These are phyloP conservation scores for Yarrowia porcina DNA, from an alignment of 805 yeast species.

Conservation along the genomic window DNA sequence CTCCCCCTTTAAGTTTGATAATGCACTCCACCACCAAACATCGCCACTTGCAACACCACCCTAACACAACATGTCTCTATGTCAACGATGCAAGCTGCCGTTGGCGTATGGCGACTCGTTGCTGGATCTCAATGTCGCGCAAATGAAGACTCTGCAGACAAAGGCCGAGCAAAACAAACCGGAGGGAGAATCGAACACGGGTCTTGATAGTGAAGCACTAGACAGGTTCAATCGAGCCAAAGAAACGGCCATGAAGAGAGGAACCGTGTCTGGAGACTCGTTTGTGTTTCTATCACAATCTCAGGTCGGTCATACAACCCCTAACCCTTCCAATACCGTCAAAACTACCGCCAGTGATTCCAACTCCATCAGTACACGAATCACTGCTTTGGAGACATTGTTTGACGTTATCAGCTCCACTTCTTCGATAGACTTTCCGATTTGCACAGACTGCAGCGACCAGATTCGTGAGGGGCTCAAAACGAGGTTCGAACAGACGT, in stretches of 20 bases:
- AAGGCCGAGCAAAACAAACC: conserved; percentile 13
- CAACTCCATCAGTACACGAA: conserved; percentile 16
- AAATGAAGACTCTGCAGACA: conserved; percentile 10
- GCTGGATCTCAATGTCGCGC: conserved; percentile 10
- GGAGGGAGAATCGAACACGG: neutral
- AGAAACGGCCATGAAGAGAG: neutral
- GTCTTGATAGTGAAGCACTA: neutral
- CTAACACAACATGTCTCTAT: neutral
- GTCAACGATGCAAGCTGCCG: conserved; percentile 25
- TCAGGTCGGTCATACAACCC: neutral
- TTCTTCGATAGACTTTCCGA: conserved; percentile 78
- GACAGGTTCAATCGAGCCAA: neutral
- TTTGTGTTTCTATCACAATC: conserved; percentile 16
- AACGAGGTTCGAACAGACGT: conserved; percentile 64
- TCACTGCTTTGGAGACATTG: conserved; percentile 14
- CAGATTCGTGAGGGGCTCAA: conserved; percentile 61
- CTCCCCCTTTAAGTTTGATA: neutral
- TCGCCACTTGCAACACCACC: neutral
- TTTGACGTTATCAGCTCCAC: conserved; percentile 16
- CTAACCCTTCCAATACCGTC: neutral
- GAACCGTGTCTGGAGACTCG: conserved; percentile 6
- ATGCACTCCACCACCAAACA: conserved; percentile 1
- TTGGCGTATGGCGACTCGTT: conserved; percentile 16
- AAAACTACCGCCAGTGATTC: neutral
- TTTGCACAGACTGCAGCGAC: conserved; percentile 82